Conservation (phyloP, 2,329 filamentous ascomycete genomes). For the Penicillium sp. region DNA sequence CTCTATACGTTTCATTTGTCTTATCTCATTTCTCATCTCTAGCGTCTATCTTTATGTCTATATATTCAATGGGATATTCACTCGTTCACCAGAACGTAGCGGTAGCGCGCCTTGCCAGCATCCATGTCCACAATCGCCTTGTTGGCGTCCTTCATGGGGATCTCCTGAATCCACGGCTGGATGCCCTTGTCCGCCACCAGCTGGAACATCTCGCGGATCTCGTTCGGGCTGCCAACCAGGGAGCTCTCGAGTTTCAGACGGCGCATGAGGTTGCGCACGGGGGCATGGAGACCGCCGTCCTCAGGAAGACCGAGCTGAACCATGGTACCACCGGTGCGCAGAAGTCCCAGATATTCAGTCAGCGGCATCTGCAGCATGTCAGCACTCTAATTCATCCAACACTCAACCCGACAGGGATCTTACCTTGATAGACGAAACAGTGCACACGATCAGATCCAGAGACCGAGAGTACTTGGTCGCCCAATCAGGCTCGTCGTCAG, state of each 20-base stretch:
- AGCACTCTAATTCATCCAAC: background rate
- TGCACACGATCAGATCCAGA: constrained; percentile 54
- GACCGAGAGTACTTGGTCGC: constrained; percentile 44
- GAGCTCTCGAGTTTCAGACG: constrained; percentile 51
- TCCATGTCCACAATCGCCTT: constrained; percentile 43
- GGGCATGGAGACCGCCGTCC: constrained; percentile 49
- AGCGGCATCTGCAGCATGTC: constrained; percentile 52
- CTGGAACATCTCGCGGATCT: constrained; percentile 45
- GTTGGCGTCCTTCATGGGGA: constrained; percentile 44
- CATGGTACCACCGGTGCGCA: constrained; percentile 55
- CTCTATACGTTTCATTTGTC: background rate
- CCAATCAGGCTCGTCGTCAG: constrained; percentile 54
- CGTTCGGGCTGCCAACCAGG: constrained; percentile 36
- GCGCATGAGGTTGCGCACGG: constrained; percentile 53
- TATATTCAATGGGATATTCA: constrained; percentile 2
- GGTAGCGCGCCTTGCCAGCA: constrained; percentile 43
- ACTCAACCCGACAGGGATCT: background rate
- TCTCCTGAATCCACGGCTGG: constrained; percentile 41
- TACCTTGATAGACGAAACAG: constrained; percentile 51
- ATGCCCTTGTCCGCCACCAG: constrained; percentile 39
- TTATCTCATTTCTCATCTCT: background rate
- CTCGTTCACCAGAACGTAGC: constrained; percentile 45
- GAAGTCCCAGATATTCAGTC: constrained; percentile 55
- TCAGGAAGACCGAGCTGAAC: constrained; percentile 65
- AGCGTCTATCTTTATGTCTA: background rate